A percentile compares a stretch with the other conserved stretches of the same genome.
Evolutionary conservation across 805 yeast genomes (phyloP).

Genomic region (Teunomyces pallodes): DNA sequence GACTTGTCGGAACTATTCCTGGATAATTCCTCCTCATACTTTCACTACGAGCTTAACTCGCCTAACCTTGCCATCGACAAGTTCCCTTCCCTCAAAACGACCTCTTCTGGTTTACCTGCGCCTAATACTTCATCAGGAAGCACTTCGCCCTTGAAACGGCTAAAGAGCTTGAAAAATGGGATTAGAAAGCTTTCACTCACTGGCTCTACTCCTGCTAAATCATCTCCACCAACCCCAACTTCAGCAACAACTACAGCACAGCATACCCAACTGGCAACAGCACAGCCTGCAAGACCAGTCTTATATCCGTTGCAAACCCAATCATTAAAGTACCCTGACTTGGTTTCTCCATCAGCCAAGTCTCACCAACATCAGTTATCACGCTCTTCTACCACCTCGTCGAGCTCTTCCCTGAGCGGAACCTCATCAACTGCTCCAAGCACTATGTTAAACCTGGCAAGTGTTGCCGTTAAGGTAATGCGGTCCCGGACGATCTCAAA

Average conservation of each 20-base stretch:
- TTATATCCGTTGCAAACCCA: conserved; percentile 14
- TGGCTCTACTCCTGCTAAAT: conserved; percentile 5
- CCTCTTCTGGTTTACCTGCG: conserved; percentile 3
- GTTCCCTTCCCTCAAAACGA: conserved; percentile 6
- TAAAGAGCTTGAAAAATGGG: conserved; percentile 37
- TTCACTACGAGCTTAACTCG: conserved; percentile 26
- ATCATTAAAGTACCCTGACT: background rate
- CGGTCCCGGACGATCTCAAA: conserved; percentile 21
- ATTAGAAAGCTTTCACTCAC: conserved; percentile 35
- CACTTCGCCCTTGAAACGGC: conserved; percentile 33
- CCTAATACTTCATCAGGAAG: conserved; percentile 6
- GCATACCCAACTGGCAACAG: background rate
- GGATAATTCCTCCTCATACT: conserved; percentile 10
- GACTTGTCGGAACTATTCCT: conserved; percentile 9
- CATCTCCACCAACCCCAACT: background rate
- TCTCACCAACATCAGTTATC: conserved; percentile 10
- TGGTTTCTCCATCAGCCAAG: background rate
- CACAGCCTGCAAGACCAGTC: conserved; percentile 8
- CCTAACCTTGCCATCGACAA: conserved; percentile 19
- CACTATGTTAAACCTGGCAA: conserved; percentile 3
- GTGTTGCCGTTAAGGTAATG: conserved; percentile 2
- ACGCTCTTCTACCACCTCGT: conserved; percentile 13
- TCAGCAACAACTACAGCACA: conserved; percentile 1
- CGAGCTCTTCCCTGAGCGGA: conserved; percentile 7
- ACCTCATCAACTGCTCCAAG: conserved; percentile 8